Percentiles rank a stretch among this genome's conserved stretches.
phyloP scores from a whole-genome alignment of 192 early-diverging fungal genomes.

The Paraglomus occultum region DNA sequence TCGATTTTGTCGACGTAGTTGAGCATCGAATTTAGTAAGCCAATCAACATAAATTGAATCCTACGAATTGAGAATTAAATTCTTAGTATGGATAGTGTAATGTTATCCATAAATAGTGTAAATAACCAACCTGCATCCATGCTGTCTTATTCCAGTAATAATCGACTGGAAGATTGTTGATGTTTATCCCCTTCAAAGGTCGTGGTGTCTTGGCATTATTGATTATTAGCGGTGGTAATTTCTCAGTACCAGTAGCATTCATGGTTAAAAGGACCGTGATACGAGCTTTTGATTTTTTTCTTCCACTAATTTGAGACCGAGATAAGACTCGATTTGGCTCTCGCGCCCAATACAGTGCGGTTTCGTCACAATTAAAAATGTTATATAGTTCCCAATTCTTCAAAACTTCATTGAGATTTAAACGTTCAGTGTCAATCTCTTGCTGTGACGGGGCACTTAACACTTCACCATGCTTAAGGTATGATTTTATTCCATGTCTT shows the following conservation, averaged over 20 bases:
- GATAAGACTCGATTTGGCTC: neutral
- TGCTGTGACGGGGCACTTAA: conserved; percentile 18
- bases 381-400: conserved; percentile 5
- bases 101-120: conserved; percentile 2
- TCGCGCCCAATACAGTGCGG: conserved; percentile 16
- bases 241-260: conserved; percentile 14
- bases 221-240: conserved; percentile 25
- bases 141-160: conserved; percentile 7
- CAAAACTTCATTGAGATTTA: neutral
- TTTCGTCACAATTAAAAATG: conserved; percentile 28
- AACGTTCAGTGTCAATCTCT: neutral
- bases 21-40: conserved; percentile 8
- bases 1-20: neutral
- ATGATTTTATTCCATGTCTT: neutral
- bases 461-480: conserved; percentile 9
- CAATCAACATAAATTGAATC: too few relatives aligned
- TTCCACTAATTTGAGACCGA: neutral
- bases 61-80: too few relatives aligned
- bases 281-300: conserved; percentile 14
- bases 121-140: too few relatives aligned
- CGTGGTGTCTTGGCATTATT: neutral
- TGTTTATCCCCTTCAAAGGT: neutral
- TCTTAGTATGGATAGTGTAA: too few relatives aligned
- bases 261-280: neutral
- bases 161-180: conserved; percentile 1